Percentiles rank a stretch among this genome's conserved stretches.
Conservation (phyloP, 257 asterid species). For the Euphrasia confusa region DNA sequence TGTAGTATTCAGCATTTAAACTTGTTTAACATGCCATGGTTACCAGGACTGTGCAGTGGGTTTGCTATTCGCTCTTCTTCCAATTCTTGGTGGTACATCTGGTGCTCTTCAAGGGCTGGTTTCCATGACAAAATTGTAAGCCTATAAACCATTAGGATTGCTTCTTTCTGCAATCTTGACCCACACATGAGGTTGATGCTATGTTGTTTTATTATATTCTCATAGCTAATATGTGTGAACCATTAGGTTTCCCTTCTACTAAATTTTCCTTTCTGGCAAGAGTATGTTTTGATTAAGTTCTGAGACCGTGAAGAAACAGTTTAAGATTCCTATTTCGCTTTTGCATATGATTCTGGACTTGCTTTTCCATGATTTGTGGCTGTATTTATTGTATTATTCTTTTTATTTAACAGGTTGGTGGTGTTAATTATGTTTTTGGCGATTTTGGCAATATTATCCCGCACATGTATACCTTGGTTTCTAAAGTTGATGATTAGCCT, state of each 20-base stretch:
- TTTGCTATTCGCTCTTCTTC: constrained; percentile 79
- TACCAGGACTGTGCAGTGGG: constrained; percentile 86
- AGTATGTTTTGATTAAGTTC: constrained; percentile 13
- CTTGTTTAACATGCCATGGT: constrained; percentile 27
- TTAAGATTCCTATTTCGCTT: constrained; percentile 16
- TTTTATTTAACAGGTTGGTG: constrained; percentile 28
- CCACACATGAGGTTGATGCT: constrained; percentile 5
- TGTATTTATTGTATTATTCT: constrained; percentile 12
- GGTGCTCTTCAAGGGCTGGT: constrained; percentile 70
- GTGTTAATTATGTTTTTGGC: constrained; percentile 48
- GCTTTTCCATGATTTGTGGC: constrained; percentile 20
- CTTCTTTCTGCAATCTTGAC: constrained; percentile 18
- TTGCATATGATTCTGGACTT: constrained; percentile 13
- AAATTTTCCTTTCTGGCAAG: constrained; percentile 3
- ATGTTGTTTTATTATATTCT: constrained; percentile 11
- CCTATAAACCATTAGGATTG: constrained; percentile 13
- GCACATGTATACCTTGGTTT: constrained; percentile 66
- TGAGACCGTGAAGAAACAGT: constrained; percentile 14
- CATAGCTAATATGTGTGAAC: too few relatives aligned
- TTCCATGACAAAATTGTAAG: constrained; percentile 72
- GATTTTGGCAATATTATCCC: constrained; percentile 47
- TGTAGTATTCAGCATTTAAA: constrained; percentile 12
- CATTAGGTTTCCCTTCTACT: background rate
- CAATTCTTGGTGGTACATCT: constrained; percentile 81
- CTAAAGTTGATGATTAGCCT: constrained; percentile 72